Percentiles rank a stretch among this genome's conserved stretches.
These are phyloP conservation scores for Pulicaria dysenterica DNA, from an alignment of 129 eudicot species.

Conservation along the genomic window DNA sequence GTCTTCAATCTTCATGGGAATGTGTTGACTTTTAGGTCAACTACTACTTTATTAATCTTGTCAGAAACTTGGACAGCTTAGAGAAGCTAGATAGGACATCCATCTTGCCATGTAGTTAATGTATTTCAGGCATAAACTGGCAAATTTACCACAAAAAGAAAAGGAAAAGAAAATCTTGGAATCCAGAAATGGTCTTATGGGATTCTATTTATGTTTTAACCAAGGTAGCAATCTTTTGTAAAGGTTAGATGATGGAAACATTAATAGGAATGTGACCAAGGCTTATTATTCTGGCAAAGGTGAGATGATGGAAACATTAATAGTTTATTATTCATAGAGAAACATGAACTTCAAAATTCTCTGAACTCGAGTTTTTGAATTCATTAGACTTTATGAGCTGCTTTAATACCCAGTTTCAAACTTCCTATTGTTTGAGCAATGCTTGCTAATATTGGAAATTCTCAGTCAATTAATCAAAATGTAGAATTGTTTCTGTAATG, in stretches of 20 bases:
- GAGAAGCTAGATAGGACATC: background rate
- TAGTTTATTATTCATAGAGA: background rate
- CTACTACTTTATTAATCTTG: background rate
- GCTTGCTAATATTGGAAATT: background rate
- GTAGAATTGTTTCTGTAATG: conserved; percentile 4
- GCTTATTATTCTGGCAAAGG: background rate
- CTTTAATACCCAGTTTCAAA: background rate
- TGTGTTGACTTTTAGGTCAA: conserved; percentile 15
- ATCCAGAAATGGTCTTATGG: conserved; percentile 2
- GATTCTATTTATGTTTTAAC: background rate
- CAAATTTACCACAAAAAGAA: background rate
- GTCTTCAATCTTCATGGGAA: conserved; percentile 2
- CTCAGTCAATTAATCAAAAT: conserved; percentile 4
- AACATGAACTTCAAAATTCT: background rate
- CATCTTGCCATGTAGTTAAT: conserved; percentile 11
- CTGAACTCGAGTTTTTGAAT: background rate
- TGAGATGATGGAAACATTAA: no score
- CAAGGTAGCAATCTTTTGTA: background rate
- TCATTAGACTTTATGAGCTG: background rate
- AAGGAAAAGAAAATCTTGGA: background rate
- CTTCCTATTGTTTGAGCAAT: no score
- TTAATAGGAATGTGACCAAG: conserved; percentile 9
- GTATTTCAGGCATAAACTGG: background rate
- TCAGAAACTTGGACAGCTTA: conserved; percentile 1
- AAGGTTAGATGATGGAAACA: background rate